A percentile compares a stretch with the other conserved stretches of the same genome.
Evolutionary conservation across 352 stramenopile genomes (phyloP).

Genomic region (Peronospora belbahrii): DNA sequence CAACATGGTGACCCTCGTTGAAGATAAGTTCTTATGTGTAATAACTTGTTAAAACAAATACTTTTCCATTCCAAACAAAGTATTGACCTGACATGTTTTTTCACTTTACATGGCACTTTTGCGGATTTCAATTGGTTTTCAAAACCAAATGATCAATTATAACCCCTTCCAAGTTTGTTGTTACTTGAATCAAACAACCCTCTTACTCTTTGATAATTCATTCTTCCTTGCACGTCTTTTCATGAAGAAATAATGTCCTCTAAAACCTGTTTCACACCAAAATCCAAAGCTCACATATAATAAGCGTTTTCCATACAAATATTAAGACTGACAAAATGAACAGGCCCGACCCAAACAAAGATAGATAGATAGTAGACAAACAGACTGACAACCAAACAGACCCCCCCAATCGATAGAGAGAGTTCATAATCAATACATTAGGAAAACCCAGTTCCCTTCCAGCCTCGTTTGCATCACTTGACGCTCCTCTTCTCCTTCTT

Average conservation of each 20-base stretch:
- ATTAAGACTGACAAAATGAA: conserved; percentile 4
- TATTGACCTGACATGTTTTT: too few relatives aligned
- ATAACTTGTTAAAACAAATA: background rate
- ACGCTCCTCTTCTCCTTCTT: too few relatives aligned
- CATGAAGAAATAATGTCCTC: conserved; percentile 2
- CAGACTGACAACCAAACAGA: conserved; percentile 1
- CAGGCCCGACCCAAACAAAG: conserved; percentile 12
- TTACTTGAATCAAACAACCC: background rate
- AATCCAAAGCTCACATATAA: too few relatives aligned
- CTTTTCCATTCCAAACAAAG: too few relatives aligned
- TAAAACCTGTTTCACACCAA: conserved; percentile 1
- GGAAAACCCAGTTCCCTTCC: conserved; percentile 11
- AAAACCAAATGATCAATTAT: too few relatives aligned
- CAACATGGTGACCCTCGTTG: conserved; percentile 27
- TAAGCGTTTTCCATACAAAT: conserved; percentile 31
- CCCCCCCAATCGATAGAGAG: conserved; percentile 10
- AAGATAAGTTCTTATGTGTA: too few relatives aligned
- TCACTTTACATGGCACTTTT: too few relatives aligned
- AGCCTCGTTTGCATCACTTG: conserved; percentile 5
- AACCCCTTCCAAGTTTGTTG: background rate
- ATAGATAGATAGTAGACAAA: too few relatives aligned
- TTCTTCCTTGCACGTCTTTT: conserved; percentile 1
- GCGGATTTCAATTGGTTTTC: too few relatives aligned
- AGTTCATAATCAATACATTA: too few relatives aligned
- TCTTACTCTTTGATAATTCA: background rate